phyloP scores from a whole-genome alignment of 768 basidiomycete species.

The Asterophora parasitica region DNA sequence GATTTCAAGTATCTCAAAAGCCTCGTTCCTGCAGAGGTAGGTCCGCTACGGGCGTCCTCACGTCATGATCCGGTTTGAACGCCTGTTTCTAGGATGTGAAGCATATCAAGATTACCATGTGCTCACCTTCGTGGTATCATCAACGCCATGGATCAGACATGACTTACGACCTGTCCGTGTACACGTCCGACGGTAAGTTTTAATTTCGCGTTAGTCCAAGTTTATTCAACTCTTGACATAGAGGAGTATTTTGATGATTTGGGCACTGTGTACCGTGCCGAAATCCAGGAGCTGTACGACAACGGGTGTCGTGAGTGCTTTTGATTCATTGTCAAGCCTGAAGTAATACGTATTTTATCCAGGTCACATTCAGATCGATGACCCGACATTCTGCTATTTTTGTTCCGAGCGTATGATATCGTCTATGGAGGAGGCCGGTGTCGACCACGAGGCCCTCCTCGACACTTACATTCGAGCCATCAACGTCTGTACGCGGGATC shows the following conservation, averaged over 20 bases:
- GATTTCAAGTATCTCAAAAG: constrained; percentile 60
- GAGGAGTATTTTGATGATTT: constrained; percentile 50
- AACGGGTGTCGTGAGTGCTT: constrained; percentile 41
- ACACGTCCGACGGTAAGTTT: constrained; percentile 50
- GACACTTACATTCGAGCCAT: constrained; percentile 67
- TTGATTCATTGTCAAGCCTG: neutral
- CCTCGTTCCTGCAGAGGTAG: constrained; percentile 51
- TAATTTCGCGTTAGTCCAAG: neutral
- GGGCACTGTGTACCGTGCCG: constrained; percentile 42
- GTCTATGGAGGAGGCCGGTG: constrained; percentile 52
- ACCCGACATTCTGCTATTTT: constrained; percentile 58
- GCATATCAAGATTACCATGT: constrained; percentile 67
- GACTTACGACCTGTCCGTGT: constrained; percentile 55
- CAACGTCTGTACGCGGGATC: constrained; percentile 47
- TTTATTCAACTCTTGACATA: constrained; percentile 14
- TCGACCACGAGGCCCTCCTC: constrained; percentile 60
- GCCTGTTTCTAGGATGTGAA: constrained; percentile 45
- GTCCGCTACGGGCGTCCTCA: constrained; percentile 23
- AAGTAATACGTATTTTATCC: constrained; percentile 16
- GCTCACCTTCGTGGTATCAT: constrained; percentile 70
- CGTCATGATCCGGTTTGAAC: constrained; percentile 6
- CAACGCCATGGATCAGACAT: constrained; percentile 57
- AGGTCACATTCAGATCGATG: constrained; percentile 51
- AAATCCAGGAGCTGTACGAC: constrained; percentile 43
- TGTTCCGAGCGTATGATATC: constrained; percentile 53